phyloP scores from a whole-genome alignment of 257 asterid genomes.

The Capsicum pubescens region DNA sequence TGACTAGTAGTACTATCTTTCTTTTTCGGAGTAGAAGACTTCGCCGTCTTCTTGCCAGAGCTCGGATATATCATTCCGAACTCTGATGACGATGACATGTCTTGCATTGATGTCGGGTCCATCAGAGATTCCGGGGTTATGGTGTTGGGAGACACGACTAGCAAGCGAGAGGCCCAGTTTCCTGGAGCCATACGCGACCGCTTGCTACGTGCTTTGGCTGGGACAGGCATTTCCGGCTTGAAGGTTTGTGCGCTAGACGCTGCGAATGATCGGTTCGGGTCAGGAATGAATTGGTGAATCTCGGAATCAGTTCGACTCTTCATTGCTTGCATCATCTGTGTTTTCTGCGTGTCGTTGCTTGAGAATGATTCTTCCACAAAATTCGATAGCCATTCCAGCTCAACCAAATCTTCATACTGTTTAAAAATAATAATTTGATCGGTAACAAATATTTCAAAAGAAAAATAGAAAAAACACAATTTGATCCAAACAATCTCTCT shows the following conservation, averaged over 20 bases:
- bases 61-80: slow-evolving; percentile 39
- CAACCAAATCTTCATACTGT: slow-evolving; percentile 88
- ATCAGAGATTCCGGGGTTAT: neutral
- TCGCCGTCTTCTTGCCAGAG: slow-evolving; percentile 40
- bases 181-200: slow-evolving; percentile 87
- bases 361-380: slow-evolving; percentile 85
- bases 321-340: slow-evolving; percentile 67
- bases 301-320: slow-evolving; percentile 48
- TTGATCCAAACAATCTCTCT: neutral
- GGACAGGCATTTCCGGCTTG: slow-evolving; percentile 63
- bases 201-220: slow-evolving; percentile 94
- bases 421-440: neutral
- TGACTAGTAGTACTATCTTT: slow-evolving; percentile 43
- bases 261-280: slow-evolving; percentile 40
- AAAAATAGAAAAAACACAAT: neutral
- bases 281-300: slow-evolving; percentile 56
- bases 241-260: slow-evolving; percentile 30
- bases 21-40: slow-evolving; percentile 37
- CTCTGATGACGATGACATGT: slow-evolving; percentile 57
- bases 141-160: slow-evolving; percentile 43
- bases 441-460: neutral
- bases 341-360: slow-evolving; percentile 70
- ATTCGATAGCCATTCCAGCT: slow-evolving; percentile 89
- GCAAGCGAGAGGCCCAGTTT: slow-evolving; percentile 83
- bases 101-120: neutral